These are phyloP conservation scores for Pontederia crassipes DNA, from an alignment of 176 grass and related monocot genomes.

Conservation along the genomic window DNA sequence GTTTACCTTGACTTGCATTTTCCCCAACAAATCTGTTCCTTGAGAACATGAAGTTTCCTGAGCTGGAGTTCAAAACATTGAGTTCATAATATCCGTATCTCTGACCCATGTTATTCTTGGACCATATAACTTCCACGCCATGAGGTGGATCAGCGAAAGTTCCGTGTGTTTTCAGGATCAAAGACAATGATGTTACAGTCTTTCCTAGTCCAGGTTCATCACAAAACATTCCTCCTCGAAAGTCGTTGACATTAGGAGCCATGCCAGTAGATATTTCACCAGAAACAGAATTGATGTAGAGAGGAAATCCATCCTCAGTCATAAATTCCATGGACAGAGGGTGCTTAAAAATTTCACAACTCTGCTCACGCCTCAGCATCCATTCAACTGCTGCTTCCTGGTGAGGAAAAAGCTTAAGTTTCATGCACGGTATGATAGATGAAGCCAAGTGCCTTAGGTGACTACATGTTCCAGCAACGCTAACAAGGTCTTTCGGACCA, in stretches of 20 bases:
- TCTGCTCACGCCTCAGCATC: slow-evolving; percentile 70
- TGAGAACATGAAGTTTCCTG: slow-evolving; percentile 19
- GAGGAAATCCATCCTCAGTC: slow-evolving; percentile 67
- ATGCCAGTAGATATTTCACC: slow-evolving; percentile 47
- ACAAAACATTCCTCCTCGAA: slow-evolving; percentile 90
- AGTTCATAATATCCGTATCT: slow-evolving; percentile 91
- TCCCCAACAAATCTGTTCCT: slow-evolving; percentile 30
- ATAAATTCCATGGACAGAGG: slow-evolving; percentile 70
- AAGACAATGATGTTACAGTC: slow-evolving; percentile 83
- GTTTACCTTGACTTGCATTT: slow-evolving; percentile 16
- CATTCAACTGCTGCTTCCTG: slow-evolving; percentile 88
- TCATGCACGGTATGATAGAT: slow-evolving; percentile 84
- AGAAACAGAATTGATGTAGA: slow-evolving; percentile 69
- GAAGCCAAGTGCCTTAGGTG: slow-evolving; percentile 61
- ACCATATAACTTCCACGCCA: slow-evolving; percentile 71
- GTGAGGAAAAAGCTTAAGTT: slow-evolving; percentile 90
- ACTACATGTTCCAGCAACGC: slow-evolving; percentile 56
- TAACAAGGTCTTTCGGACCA: slow-evolving; percentile 62
- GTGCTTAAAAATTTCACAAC: slow-evolving; percentile 31
- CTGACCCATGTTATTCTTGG: slow-evolving; percentile 56
- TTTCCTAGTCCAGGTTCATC: slow-evolving; percentile 98
- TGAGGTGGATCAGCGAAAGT: slow-evolving; percentile 53
- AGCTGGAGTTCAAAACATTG: slow-evolving; percentile 26
- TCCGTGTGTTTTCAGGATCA: slow-evolving; percentile 96
- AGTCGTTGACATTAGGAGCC: slow-evolving; percentile 58